A percentile compares a stretch with the other conserved stretches of the same genome.
Evolutionary conservation across 345 rosid genomes (phyloP).

Genomic region (Turritis glabra): DNA sequence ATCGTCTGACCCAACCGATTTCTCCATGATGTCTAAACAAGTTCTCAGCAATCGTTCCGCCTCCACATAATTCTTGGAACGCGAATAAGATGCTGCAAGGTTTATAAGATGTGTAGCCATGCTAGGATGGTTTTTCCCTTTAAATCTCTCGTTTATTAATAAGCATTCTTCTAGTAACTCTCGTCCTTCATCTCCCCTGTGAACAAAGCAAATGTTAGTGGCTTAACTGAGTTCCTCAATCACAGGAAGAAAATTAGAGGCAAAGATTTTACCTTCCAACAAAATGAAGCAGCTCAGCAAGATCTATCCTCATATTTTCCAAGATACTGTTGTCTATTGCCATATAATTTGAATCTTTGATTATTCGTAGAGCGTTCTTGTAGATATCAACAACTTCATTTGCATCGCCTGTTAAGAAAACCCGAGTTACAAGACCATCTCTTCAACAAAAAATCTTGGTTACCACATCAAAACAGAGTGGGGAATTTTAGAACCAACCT

Average conservation of each 20-base stretch:
- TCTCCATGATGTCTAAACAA: slow-evolving; percentile 60
- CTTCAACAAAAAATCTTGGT: slow-evolving; percentile 11
- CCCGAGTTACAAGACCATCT: neutral
- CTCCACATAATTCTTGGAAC: slow-evolving; percentile 63
- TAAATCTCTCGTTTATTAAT: slow-evolving; percentile 59
- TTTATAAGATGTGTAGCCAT: slow-evolving; percentile 68
- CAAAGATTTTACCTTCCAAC: slow-evolving; percentile 62
- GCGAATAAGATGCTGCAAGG: slow-evolving; percentile 78
- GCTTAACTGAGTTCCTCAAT: neutral
- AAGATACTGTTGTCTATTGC: slow-evolving; percentile 56
- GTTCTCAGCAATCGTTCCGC: slow-evolving; percentile 77
- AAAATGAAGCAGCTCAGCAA: slow-evolving; percentile 84
- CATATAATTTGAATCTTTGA: slow-evolving; percentile 65
- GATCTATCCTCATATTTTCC: slow-evolving; percentile 84
- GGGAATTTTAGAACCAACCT: slow-evolving; percentile 44
- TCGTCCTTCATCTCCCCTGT: slow-evolving; percentile 81
- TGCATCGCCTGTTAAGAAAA: slow-evolving; percentile 57
- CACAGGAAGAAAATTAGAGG: neutral
- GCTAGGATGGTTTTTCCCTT: slow-evolving; percentile 73
- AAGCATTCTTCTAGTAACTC: slow-evolving; percentile 83
- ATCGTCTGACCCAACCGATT: slow-evolving; percentile 56
- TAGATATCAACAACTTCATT: slow-evolving; percentile 70
- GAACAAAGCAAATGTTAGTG: neutral
- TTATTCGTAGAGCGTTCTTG: slow-evolving; percentile 58
- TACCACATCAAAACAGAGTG: neutral